phyloP scores from a whole-genome alignment of 176 grass and related monocot genomes.

The Raddia guianensis region DNA sequence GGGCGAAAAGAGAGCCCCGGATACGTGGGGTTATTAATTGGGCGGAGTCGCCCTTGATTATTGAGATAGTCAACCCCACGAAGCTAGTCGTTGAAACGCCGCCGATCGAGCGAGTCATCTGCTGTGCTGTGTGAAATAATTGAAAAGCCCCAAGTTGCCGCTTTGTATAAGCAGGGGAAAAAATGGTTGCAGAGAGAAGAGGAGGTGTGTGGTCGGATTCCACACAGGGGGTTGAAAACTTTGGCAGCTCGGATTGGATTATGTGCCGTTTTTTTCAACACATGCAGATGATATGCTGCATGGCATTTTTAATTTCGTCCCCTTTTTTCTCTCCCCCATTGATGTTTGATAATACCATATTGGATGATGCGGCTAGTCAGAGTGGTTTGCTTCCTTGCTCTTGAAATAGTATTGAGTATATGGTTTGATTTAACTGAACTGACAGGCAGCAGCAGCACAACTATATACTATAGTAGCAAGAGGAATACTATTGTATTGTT shows the following conservation, averaged over 20 bases:
- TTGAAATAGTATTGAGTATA: background rate
- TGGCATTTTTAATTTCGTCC: background rate
- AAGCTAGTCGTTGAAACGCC: constrained; percentile 33
- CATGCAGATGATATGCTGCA: constrained; percentile 18
- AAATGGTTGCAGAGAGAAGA: background rate
- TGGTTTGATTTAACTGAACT: constrained; percentile 2
- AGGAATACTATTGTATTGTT: constrained; percentile 10
- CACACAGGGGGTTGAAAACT: constrained; percentile 48
- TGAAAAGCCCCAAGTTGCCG: constrained; percentile 47
- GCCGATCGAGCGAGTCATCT: constrained; percentile 1
- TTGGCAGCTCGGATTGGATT: constrained; percentile 48
- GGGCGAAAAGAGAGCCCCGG: background rate
- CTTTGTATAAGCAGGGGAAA: constrained; percentile 31
- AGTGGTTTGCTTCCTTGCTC: background rate
- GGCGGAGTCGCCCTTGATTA: constrained; percentile 33
- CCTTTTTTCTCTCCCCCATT: too few species aligned
- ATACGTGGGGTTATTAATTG: constrained; percentile 46
- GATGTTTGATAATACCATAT: background rate
- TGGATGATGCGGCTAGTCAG: background rate
- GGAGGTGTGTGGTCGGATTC: constrained; percentile 49
- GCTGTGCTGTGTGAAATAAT: constrained; percentile 47
- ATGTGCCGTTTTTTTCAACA: constrained; percentile 41
- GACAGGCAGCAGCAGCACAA: constrained; percentile 29
- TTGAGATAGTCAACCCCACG: constrained; percentile 45
- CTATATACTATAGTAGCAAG: too few species aligned